A percentile compares a stretch with the other conserved stretches of the same genome.
Evolutionary conservation across 2,329 filamentous ascomycete genomes (phyloP).

Genomic region (Pyrenophora seminiperda): DNA sequence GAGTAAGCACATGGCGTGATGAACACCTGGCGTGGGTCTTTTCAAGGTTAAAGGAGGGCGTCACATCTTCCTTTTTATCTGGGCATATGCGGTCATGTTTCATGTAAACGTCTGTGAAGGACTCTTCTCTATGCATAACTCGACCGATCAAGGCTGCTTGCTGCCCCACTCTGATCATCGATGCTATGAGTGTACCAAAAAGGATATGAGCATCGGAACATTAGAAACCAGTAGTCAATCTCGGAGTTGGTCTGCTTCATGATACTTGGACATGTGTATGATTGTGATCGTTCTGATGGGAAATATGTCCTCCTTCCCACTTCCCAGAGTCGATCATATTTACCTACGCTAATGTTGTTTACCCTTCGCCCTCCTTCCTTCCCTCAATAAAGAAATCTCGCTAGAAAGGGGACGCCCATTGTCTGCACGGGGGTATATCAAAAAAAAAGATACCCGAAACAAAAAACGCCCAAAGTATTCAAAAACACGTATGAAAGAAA

Average conservation of each 20-base stretch:
- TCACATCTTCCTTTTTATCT: constrained; percentile 49
- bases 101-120: constrained; percentile 51
- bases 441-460: too few species aligned
- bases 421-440: constrained; percentile 20
- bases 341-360: too few species aligned
- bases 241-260: constrained; percentile 33
- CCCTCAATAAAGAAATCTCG: too few species aligned
- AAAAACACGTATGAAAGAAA: too few species aligned
- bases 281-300: too few species aligned
- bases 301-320: too few species aligned
- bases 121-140: constrained; percentile 45
- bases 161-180: constrained; percentile 40
- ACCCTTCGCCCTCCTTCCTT: too few species aligned
- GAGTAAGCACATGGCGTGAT: constrained; percentile 48
- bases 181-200: constrained; percentile 46
- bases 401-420: constrained; percentile 2
- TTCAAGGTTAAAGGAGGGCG: constrained; percentile 48
- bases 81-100: constrained; percentile 53
- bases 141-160: constrained; percentile 42
- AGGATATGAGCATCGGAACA: constrained; percentile 44
- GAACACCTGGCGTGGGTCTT: constrained; percentile 51
- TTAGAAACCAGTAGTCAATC: constrained; percentile 42
- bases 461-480: too few species aligned
- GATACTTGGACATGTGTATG: constrained; percentile 7
- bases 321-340: too few species aligned